Evolutionary conservation across 768 basidiomycete species (phyloP).

Genomic region (Boletus vinaceobasis): DNA sequence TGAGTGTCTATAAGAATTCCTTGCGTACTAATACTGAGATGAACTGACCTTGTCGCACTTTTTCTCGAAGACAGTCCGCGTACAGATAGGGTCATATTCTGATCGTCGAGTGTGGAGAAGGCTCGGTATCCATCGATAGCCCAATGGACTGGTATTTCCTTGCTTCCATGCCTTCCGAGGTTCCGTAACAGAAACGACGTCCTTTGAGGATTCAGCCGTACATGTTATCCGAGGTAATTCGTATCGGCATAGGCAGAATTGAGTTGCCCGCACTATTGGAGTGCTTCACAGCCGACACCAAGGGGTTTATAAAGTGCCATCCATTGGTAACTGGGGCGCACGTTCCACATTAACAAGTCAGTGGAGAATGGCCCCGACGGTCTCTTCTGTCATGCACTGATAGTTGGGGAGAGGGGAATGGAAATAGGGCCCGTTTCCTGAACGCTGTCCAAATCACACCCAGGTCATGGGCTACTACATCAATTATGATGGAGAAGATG

Average conservation of each 20-base stretch:
- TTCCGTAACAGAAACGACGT: neutral
- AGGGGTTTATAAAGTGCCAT: neutral
- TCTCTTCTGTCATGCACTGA: neutral
- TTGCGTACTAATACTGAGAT: neutral
- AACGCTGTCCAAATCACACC: neutral
- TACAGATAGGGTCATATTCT: neutral
- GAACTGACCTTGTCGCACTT: neutral
- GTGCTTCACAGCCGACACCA: neutral
- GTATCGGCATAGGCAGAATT: neutral
- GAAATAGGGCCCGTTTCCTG: neutral
- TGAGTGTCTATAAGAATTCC: no score
- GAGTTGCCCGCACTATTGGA: neutral
- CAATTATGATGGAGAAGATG: neutral
- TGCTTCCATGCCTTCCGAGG: neutral
- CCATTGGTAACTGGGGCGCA: neutral
- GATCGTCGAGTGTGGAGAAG: no score
- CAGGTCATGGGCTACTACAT: no score
- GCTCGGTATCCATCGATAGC: neutral
- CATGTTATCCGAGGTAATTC: neutral
- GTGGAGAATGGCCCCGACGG: no score
- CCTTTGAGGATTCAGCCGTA: no score
- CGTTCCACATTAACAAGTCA: neutral
- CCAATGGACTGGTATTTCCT: no score
- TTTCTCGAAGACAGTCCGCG: neutral
- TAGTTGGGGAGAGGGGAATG: neutral